Percentiles rank a stretch among this genome's conserved stretches.
Conservation (phyloP, 176 grass and related monocot species). For the Oryza officinalis region DNA sequence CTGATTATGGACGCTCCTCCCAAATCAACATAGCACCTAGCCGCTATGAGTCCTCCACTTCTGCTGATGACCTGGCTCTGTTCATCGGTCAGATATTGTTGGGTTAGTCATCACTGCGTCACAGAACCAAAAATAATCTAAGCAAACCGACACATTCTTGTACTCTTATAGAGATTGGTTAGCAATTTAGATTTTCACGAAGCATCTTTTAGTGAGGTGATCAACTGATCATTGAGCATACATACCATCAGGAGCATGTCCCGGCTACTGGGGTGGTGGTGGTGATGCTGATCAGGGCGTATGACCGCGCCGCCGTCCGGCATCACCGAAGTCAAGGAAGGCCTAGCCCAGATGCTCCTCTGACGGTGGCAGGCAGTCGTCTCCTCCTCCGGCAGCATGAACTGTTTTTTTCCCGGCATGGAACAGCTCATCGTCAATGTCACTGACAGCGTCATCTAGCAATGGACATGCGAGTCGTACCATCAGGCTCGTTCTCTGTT, state of each 20-base stretch:
- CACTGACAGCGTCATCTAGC: neutral
- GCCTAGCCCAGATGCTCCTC: constrained; percentile 22
- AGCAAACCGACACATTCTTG: neutral
- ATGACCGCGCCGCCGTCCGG: neutral
- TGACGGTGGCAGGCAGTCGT: neutral
- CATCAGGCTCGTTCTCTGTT: constrained; percentile 34
- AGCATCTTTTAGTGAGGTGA: neutral
- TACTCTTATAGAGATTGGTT: neutral
- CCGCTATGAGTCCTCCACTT: neutral
- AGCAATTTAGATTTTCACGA: neutral
- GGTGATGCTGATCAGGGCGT: neutral
- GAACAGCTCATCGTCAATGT: neutral
- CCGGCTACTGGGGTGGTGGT: neutral
- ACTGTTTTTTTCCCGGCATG: neutral
- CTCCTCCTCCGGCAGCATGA: constrained; percentile 34
- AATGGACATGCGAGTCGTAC: constrained; percentile 1
- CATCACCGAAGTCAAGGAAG: neutral
- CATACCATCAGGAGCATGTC: constrained; percentile 47
- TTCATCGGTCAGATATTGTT: neutral
- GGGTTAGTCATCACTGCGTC: neutral
- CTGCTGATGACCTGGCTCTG: constrained; percentile 35
- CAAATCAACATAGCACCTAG: no score
- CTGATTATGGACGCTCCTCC: no score
- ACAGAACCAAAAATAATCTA: neutral
- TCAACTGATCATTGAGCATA: no score